These are phyloP conservation scores for Breviolum minutum DNA, from an alignment of 73 alveolate species.

Conservation along the genomic window DNA sequence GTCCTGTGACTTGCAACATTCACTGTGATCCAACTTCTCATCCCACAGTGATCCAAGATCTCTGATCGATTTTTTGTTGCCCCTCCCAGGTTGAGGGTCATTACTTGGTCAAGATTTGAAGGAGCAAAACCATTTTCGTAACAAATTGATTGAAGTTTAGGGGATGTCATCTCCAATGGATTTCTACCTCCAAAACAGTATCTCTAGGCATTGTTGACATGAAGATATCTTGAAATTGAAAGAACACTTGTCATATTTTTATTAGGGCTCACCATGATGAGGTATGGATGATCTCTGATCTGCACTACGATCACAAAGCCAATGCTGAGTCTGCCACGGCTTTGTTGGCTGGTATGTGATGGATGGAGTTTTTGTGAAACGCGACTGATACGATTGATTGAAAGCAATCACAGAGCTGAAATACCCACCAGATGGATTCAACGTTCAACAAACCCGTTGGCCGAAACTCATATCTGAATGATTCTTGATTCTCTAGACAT, in stretches of 20 bases:
- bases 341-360: neutral
- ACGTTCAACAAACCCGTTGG: no score
- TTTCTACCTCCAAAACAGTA: neutral
- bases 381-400: neutral
- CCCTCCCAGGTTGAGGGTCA: no score
- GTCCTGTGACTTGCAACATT: no score
- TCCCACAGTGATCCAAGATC: no score
- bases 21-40: no score
- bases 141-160: neutral
- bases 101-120: neutral
- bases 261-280: neutral
- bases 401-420: neutral
- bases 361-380: no score
- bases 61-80: no score
- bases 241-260: neutral
- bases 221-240: neutral
- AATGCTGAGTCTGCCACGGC: conserved; percentile 51
- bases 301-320: conserved; percentile 53
- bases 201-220: neutral
- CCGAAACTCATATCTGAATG: no score
- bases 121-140: no score
- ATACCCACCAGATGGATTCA: no score
- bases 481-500: neutral
- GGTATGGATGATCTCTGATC: conserved; percentile 80
- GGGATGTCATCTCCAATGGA: neutral